A percentile compares a stretch with the other conserved stretches of the same genome.
Evolutionary conservation across 352 stramenopile genomes (phyloP).

Genomic region (Globisporangium takayamanum): DNA sequence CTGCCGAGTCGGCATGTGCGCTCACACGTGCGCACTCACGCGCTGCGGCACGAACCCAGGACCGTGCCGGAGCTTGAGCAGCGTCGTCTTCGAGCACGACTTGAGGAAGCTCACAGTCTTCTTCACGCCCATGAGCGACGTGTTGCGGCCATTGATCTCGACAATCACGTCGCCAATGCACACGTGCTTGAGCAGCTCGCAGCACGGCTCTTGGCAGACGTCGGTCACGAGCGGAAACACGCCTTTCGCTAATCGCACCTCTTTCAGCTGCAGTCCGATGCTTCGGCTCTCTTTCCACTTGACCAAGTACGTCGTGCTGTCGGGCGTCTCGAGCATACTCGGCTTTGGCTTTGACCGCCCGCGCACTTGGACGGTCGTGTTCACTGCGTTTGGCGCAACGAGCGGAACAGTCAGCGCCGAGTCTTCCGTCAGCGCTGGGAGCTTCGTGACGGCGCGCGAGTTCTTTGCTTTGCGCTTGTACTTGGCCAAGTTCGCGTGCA

Average conservation of each 20-base stretch:
- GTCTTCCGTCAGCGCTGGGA: conserved; percentile 56
- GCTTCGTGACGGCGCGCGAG: conserved; percentile 43
- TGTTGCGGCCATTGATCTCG: conserved; percentile 87
- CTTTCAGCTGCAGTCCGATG: conserved; percentile 78
- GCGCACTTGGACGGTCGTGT: conserved; percentile 79
- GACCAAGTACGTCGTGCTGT: conserved; percentile 78
- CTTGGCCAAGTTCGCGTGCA: conserved; percentile 62
- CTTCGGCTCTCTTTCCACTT: conserved; percentile 88
- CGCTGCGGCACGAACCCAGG: conserved; percentile 65
- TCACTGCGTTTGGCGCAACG: conserved; percentile 72
- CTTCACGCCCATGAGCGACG: conserved; percentile 85
- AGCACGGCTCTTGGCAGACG: conserved; percentile 81
- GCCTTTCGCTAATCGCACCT: conserved; percentile 70
- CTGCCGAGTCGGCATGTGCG: not conserved
- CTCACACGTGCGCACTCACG: conserved; percentile 63
- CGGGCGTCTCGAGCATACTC: conserved; percentile 72
- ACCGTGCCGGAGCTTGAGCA: conserved; percentile 80
- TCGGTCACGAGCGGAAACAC: conserved; percentile 77
- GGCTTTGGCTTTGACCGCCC: conserved; percentile 67
- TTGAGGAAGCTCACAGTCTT: conserved; percentile 86
- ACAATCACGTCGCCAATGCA: conserved; percentile 81
- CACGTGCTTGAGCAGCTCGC: conserved; percentile 76
- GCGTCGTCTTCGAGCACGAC: conserved; percentile 79
- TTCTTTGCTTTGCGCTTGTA: conserved; percentile 78
- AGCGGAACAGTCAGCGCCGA: conserved; percentile 69